A percentile compares a stretch with the other conserved stretches of the same genome.
Conservation (phyloP, 2,329 filamentous ascomycete genomes). For the Colletotrichum incanum region DNA sequence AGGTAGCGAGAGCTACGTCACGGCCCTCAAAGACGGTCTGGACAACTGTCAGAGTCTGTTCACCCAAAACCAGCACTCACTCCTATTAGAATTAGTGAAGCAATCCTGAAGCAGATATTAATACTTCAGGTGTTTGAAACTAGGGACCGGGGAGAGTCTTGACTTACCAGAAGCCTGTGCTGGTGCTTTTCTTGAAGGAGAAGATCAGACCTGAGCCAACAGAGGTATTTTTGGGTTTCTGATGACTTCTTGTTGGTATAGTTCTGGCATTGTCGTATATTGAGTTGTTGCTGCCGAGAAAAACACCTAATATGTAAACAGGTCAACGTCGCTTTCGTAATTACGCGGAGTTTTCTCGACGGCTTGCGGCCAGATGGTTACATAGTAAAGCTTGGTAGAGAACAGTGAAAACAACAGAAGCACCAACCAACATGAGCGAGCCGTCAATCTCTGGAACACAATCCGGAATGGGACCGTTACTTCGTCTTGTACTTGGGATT, state of each 20-base stretch:
- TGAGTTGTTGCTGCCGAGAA: slow-evolving; percentile 51
- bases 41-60: slow-evolving; percentile 32
- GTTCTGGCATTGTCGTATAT: too few species aligned
- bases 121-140: not conserved
- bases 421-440: not conserved
- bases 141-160: not conserved
- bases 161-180: slow-evolving; percentile 26
- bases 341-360: slow-evolving; percentile 17
- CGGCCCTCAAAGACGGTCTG: slow-evolving; percentile 35
- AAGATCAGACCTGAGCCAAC: slow-evolving; percentile 35
- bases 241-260: slow-evolving; percentile 26
- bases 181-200: slow-evolving; percentile 23
- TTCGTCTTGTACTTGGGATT: slow-evolving; percentile 68
- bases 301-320: slow-evolving; percentile 66
- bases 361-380: slow-evolving; percentile 13
- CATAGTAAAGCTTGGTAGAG: slow-evolving; percentile 1
- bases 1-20: slow-evolving; percentile 39
- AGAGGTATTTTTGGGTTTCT: slow-evolving; percentile 20
- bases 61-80: slow-evolving; percentile 4
- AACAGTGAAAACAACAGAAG: not conserved
- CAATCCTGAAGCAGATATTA: slow-evolving; percentile 15
- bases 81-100: slow-evolving; percentile 18
- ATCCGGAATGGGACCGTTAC: slow-evolving; percentile 65
- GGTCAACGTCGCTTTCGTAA: slow-evolving; percentile 34
- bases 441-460: slow-evolving; percentile 52